Conservation (phyloP, 441 rosid species). For the Aleurites moluccanus region DNA sequence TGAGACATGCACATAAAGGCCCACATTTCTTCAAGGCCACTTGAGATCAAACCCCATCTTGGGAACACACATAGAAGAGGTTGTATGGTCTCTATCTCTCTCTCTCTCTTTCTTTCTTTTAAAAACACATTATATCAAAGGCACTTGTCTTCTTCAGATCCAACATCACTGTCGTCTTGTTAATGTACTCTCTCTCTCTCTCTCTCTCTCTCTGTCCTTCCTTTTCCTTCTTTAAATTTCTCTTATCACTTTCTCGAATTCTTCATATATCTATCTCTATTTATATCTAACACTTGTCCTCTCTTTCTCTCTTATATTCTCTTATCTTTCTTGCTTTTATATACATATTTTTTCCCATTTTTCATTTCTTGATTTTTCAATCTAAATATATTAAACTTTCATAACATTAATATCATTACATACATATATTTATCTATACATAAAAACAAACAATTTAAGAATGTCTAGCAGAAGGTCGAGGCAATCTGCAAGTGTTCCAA, state of each 20-base stretch:
- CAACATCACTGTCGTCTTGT: conserved; percentile 72
- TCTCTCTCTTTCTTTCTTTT: conserved; percentile 5
- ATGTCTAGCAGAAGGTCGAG: conserved; percentile 90
- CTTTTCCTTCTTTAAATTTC: conserved; percentile 45
- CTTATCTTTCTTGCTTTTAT: conserved; percentile 6
- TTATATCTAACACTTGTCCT: conserved; percentile 17
- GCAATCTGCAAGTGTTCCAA: conserved; percentile 47
- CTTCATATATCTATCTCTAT: conserved; percentile 32
- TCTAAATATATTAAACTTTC: neutral
- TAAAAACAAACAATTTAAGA: no score
- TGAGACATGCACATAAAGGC: conserved; percentile 56
- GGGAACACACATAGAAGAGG: conserved; percentile 30
- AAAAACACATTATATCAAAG: conserved; percentile 15
- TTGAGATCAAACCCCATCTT: conserved; percentile 51
- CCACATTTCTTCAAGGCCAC: conserved; percentile 60
- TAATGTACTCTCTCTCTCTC: conserved; percentile 40
- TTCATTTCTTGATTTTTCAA: neutral
- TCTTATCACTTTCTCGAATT: conserved; percentile 48
- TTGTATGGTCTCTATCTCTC: conserved; percentile 11
- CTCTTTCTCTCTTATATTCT: conserved; percentile 15
- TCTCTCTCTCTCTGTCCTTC: conserved; percentile 44
- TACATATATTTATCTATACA: no score
- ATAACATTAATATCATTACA: no score
- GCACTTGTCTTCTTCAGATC: conserved; percentile 71
- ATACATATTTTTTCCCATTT: neutral